Evolutionary conservation across 768 basidiomycete genomes (phyloP), one percentile per base, ranked within the genome.

Genomic region (Suillus paluster): DNA sequence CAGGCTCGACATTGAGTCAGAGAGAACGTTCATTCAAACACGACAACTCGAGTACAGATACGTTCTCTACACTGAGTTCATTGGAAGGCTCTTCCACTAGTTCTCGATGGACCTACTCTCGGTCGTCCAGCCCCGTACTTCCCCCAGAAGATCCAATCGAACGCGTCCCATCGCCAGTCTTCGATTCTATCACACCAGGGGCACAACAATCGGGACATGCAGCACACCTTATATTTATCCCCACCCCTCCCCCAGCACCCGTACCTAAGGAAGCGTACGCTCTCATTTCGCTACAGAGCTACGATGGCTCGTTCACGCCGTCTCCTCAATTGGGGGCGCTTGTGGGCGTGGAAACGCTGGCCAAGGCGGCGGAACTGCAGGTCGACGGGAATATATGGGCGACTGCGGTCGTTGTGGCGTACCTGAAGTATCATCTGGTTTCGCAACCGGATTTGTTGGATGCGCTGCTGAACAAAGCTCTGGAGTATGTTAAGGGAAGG

Each of bases 311-410:
- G 1, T 86, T 84, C 68, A 15, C 66, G 9, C 61, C 72, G 3
- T 66, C 73, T 36, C 66, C 75, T 4, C 53, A 66, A 0, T 70
- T 84, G 8, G 64, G 64, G 0, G 53, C 14, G 15, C 68, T 86
- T 34, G 72, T 84, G 5, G 82, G 83, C 9, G 57, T 67, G 0
- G 63, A 60, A 0, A 73, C 76, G 4, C 55, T 80, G 3, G 62
- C 67, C 10, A 77, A 79, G 62, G 74, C 69, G 2, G 67, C 62
- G 14, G 73, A 70, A 4, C 71, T 52, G 67, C 59, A 15, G n/a
- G n/a, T n/a, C n/a, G n/a, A n/a, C n/a, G n/a, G n/a, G n/a, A 71
- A 53, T n/a, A 64, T 81, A 9, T 87, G 86, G 86, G 76, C 81
- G 39, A 86, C 84, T 2, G 77, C 77, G 4, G 70, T 86, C 21